phyloP scores from a whole-genome alignment of 2,329 filamentous ascomycete genomes.

The Beauveria australis region DNA sequence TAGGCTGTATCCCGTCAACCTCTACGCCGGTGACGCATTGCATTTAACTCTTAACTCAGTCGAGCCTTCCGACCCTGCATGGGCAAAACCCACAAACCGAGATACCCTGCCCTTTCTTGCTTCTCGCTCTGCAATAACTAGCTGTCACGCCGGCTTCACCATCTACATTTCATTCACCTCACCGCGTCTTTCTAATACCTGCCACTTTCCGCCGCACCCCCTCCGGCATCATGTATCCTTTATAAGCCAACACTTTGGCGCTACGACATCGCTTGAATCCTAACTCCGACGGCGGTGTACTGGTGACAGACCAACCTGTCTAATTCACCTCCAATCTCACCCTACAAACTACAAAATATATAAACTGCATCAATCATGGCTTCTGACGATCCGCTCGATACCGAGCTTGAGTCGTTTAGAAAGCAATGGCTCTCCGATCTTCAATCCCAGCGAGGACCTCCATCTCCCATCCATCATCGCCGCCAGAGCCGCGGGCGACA shows the following conservation, averaged over 20 bases:
- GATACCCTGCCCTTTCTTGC: not conserved
- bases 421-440: conserved; percentile 81
- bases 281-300: not conserved
- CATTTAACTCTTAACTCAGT: not conserved
- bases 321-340: not conserved
- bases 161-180: not conserved
- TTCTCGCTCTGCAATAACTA: not conserved
- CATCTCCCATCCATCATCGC: not conserved
- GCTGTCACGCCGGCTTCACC: not conserved
- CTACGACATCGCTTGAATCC: not conserved
- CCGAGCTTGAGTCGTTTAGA: conserved; percentile 79
- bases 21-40: conserved; percentile 7
- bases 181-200: not conserved
- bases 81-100: not conserved
- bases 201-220: too few species aligned
- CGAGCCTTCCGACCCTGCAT: not conserved
- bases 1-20: not conserved
- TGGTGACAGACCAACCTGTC: not conserved
- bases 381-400: conserved; percentile 31
- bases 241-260: not conserved
- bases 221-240: not conserved
- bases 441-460: conserved; percentile 23
- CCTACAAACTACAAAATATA: not conserved
- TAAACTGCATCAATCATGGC: conserved; percentile 11
- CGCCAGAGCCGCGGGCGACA: not conserved